phyloP scores from a whole-genome alignment of 2,329 filamentous ascomycete genomes.

The Ophiostoma populinum region DNA sequence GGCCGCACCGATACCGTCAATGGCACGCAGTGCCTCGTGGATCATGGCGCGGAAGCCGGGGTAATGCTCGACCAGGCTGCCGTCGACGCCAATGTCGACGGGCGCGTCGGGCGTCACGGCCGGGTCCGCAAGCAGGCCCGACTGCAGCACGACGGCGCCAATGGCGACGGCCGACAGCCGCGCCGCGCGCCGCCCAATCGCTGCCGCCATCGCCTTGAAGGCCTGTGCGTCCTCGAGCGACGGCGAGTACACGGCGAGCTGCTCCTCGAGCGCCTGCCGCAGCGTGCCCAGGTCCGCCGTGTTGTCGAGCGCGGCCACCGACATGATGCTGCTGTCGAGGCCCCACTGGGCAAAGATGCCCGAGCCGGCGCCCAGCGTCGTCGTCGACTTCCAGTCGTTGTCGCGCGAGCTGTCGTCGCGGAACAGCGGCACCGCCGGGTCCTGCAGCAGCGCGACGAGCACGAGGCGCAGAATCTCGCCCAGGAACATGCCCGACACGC shows the following conservation, averaged over 20 bases:
- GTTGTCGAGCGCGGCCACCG: conserved; percentile 66
- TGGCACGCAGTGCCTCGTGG: conserved; percentile 58
- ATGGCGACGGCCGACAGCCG: conserved; percentile 78
- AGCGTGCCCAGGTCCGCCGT: conserved; percentile 54
- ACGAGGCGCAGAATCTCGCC: conserved; percentile 79
- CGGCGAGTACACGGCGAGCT: conserved; percentile 59
- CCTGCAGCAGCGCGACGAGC: conserved; percentile 53
- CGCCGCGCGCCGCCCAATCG: conserved; percentile 76
- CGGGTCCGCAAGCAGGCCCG: conserved; percentile 47
- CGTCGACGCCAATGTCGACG: conserved; percentile 83
- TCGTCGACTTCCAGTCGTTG: conserved; percentile 55
- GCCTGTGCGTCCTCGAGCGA: conserved; percentile 73
- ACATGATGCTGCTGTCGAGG: conserved; percentile 80
- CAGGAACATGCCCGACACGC: conserved; percentile 94
- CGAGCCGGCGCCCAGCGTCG: conserved; percentile 46
- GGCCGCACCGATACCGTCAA: conserved; percentile 58
- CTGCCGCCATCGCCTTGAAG: conserved; percentile 66
- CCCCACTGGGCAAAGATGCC: conserved; percentile 69
- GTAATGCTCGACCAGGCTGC: conserved; percentile 88
- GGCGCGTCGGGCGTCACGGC: conserved; percentile 44
- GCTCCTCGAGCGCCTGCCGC: conserved; percentile 60
- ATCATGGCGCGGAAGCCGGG: conserved; percentile 82
- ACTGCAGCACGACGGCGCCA: conserved; percentile 66
- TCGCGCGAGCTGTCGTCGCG: conserved; percentile 53
- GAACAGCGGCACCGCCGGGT: conserved; percentile 54